Evolutionary conservation across 352 stramenopile genomes (phyloP), one percentile per base, ranked within the genome.

Genomic region (Aphanomyces euteiches): DNA sequence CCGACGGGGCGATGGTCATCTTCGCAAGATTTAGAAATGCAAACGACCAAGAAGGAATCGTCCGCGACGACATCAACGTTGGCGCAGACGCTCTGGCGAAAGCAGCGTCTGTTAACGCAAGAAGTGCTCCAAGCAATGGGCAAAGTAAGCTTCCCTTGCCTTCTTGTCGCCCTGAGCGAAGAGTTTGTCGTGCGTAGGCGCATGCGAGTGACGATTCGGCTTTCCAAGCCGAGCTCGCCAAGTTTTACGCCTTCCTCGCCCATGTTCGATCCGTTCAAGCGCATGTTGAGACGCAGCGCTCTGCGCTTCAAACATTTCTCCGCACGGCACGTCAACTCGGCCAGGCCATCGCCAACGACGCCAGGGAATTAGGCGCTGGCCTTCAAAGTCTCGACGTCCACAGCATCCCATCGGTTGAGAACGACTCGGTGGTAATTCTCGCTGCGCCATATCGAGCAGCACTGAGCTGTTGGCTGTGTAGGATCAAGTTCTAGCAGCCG

Each of bases 21-120:
- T 53, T 53, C 45, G 45, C n/a, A n/a, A 15, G 13, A 53, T 53
- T 53, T 53, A 53, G 13, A 53, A 19, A n/a, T 53, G 13, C 45
- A n/a, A 53, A n/a, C 45, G 43, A 50, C 17, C 10, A 12, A 50
- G 10, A 12, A 50, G 17, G 43, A 50, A 12, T n/a, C 43, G 17
- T n/a, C 43, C 28, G 10, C 54, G 6, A 61, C 13, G 54, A 61
- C 50, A 28, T 19, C 50, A 2, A 36, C 50, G 21, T 36, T 61
- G 7, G 54, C 54, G 54, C 54, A 61, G n/a, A 61, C 19, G 1
- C n/a, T 61, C 28, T 61, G 54, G 54, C 54, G 54, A 7, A 61
- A 61, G 54, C 19, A 61, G 28, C 54, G 54, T 40, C 54, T 61
- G 0, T 17, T 61, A 17, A 61, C 54, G 5, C 54, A 61, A 41